Percentiles rank a stretch among this genome's conserved stretches.
These are phyloP conservation scores for Suillus decipiens DNA, from an alignment of 768 basidiomycete species.

Conservation along the genomic window DNA sequence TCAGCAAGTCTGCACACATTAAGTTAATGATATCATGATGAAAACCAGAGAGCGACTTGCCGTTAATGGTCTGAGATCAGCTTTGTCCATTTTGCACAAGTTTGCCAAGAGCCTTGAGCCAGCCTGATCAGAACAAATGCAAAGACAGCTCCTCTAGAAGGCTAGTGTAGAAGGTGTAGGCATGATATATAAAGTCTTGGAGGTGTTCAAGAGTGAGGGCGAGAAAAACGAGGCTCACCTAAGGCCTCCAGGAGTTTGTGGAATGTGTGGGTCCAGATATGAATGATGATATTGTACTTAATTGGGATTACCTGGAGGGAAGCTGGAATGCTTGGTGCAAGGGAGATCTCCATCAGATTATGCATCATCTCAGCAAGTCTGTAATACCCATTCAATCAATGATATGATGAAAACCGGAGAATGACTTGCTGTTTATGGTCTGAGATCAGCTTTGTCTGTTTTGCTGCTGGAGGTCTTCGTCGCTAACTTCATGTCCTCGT, in stretches of 20 bases:
- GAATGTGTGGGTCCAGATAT: no score
- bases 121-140: slow-evolving; percentile 70
- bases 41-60: no score
- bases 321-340: no score
- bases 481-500: slow-evolving; percentile 34
- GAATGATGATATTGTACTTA: no score
- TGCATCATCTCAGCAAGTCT: neutral
- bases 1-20: no score
- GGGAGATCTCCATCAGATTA: no score
- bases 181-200: slow-evolving; percentile 42
- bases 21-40: no score
- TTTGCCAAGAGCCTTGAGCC: slow-evolving; percentile 91
- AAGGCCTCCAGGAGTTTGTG: no score
- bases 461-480: slow-evolving; percentile 44
- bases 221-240: slow-evolving; percentile 68
- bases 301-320: no score
- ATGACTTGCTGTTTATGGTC: neutral
- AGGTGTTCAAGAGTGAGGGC: slow-evolving; percentile 79
- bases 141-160: slow-evolving; percentile 82
- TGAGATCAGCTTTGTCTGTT: no score
- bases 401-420: neutral
- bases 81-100: no score
- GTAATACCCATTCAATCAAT: neutral
- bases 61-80: no score
- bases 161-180: slow-evolving; percentile 87